A percentile compares a stretch with the other conserved stretches of the same genome.
phyloP scores from a whole-genome alignment of 1,284 basidiomycete species.

The Cutaneotrichosporon mucoides region DNA sequence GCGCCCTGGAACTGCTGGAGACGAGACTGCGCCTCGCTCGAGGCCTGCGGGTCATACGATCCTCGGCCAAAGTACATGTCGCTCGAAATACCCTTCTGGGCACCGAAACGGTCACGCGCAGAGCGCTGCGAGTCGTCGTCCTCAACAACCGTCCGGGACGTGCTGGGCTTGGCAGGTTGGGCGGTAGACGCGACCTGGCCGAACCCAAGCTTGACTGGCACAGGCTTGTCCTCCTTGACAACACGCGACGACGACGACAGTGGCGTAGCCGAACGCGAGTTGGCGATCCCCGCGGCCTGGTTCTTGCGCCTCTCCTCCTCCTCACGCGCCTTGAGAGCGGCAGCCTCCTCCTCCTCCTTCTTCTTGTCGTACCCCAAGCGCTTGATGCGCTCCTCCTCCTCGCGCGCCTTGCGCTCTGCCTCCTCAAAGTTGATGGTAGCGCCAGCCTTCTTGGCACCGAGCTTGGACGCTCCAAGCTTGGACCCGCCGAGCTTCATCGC shows the following conservation, averaged over 20 bases:
- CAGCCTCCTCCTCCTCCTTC: conserved; percentile 62
- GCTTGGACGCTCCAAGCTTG: conserved; percentile 56
- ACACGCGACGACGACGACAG: conserved; percentile 17
- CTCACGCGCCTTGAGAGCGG: conserved; percentile 49
- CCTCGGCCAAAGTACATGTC: conserved; percentile 97
- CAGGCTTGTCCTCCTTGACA: conserved; percentile 36
- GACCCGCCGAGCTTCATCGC: conserved; percentile 56
- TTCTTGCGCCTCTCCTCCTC: conserved; percentile 58
- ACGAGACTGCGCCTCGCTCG: conserved; percentile 73
- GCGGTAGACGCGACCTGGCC: conserved; percentile 58
- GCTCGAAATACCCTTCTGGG: conserved; percentile 88
- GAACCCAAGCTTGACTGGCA: conserved; percentile 64
- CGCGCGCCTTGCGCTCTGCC: conserved; percentile 77
- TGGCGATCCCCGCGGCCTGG: conserved; percentile 44
- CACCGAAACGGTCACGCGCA: conserved; percentile 86
- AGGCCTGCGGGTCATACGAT: conserved; percentile 71
- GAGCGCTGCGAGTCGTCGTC: conserved; percentile 66
- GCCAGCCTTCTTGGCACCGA: conserved; percentile 77
- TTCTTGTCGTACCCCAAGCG: conserved; percentile 83
- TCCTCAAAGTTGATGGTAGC: conserved; percentile 82
- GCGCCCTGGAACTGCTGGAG: conserved; percentile 85
- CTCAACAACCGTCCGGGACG: conserved; percentile 16
- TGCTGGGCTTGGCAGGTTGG: conserved; percentile 49
- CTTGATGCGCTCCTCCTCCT: conserved; percentile 77
- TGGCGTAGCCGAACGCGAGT: conserved; percentile 16